Evolutionary conservation across 169 alveolate species (phyloP).

Genomic region (Cryptosporidium viatorum): DNA sequence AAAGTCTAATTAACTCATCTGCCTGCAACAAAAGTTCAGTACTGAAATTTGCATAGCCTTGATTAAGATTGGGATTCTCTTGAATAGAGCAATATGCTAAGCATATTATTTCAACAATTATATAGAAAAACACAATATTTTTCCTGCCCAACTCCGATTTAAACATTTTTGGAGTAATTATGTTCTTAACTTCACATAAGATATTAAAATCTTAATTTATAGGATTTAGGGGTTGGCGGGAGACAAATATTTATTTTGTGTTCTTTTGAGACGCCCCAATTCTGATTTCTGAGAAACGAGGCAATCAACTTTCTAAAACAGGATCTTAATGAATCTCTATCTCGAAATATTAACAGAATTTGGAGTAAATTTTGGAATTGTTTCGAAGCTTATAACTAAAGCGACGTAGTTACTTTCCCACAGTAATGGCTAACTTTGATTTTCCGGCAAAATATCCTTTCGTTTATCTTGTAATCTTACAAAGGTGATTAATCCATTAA

Average conservation of each 20-base stretch:
- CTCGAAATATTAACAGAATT: background rate
- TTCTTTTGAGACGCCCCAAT: background rate
- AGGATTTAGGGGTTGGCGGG: background rate
- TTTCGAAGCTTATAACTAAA: background rate
- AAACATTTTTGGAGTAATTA: background rate
- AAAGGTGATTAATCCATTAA: too few species aligned
- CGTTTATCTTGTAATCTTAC: background rate
- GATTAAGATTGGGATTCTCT: background rate
- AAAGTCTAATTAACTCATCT: background rate
- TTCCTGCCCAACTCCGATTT: background rate
- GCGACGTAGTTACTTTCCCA: background rate
- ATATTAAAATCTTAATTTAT: background rate
- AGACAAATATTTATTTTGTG: background rate
- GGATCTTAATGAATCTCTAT: too few species aligned
- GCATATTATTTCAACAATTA: background rate
- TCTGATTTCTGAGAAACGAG: too few species aligned
- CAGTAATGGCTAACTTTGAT: too few species aligned
- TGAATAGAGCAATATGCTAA: background rate
- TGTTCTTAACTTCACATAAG: background rate
- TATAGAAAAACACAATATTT: background rate
- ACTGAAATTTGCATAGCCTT: background rate
- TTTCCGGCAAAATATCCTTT: background rate
- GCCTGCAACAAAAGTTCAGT: background rate
- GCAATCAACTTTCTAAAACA: background rate
- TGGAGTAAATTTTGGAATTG: background rate